Evolutionary conservation across 1,284 basidiomycete species (phyloP).

Genomic region (Boletus smithii): DNA sequence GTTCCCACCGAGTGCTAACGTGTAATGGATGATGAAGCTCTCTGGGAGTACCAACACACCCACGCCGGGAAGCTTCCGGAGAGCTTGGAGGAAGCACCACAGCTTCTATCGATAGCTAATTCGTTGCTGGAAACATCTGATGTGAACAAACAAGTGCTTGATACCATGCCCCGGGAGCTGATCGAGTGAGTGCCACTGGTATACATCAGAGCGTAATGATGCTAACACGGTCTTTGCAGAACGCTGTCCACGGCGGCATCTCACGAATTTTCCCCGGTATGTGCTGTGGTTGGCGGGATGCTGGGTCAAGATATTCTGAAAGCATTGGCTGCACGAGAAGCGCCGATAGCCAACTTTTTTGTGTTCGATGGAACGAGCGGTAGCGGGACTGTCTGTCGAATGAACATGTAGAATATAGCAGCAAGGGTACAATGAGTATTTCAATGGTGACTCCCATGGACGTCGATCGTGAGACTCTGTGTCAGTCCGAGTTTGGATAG

Average conservation of each 20-base stretch:
- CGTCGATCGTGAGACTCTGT: slow-evolving; percentile 15
- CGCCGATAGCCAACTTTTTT: slow-evolving; percentile 90
- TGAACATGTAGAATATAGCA: slow-evolving; percentile 39
- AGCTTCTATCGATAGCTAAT: slow-evolving; percentile 62
- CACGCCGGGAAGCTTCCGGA: slow-evolving; percentile 59
- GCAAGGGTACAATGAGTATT: not conserved
- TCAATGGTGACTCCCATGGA: not conserved
- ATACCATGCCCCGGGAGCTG: slow-evolving; percentile 51
- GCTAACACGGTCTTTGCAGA: slow-evolving; percentile 36
- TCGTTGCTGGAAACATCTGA: slow-evolving; percentile 57
- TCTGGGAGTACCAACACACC: slow-evolving; percentile 78
- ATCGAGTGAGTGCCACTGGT: slow-evolving; percentile 46
- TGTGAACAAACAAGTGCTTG: slow-evolving; percentile 67
- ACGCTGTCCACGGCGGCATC: slow-evolving; percentile 64
- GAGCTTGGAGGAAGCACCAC: slow-evolving; percentile 45
- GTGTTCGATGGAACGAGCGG: slow-evolving; percentile 84
- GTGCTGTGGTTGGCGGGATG: slow-evolving; percentile 92
- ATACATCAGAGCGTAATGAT: slow-evolving; percentile 3
- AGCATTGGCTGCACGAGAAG: slow-evolving; percentile 83
- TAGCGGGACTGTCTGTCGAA: slow-evolving; percentile 61
- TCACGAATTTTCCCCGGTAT: slow-evolving; percentile 86
- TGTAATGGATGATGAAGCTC: slow-evolving; percentile 44
- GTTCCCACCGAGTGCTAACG: slow-evolving; percentile 14
- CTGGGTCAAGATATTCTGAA: slow-evolving; percentile 95
- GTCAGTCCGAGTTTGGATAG: slow-evolving; percentile 22